These are phyloP conservation scores for Thecaphora frezii DNA, from an alignment of 1,284 basidiomycete genomes.

Conservation along the genomic window DNA sequence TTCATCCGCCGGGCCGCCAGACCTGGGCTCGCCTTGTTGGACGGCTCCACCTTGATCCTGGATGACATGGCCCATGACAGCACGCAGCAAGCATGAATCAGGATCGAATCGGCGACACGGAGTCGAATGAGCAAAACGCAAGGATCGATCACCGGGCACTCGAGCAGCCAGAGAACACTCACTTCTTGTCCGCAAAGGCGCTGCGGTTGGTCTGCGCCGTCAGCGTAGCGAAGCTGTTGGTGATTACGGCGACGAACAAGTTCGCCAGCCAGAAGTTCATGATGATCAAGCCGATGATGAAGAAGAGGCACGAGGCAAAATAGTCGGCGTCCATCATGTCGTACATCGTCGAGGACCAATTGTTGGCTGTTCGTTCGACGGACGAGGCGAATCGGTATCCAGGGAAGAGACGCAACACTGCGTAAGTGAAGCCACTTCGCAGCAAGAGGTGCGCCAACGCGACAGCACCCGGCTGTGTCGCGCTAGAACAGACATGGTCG, in stretches of 20 bases:
- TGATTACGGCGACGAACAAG: constrained; percentile 92
- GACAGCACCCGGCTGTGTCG: too few species aligned
- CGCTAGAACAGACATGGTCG: too few species aligned
- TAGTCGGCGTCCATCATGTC: constrained; percentile 87
- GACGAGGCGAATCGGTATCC: too few species aligned
- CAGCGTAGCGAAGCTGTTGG: constrained; percentile 89
- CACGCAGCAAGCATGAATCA: too few species aligned
- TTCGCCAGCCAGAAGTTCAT: constrained; percentile 70
- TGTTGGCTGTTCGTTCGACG: constrained; percentile 47
- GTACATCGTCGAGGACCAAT: constrained; percentile 74
- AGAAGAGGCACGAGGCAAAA: constrained; percentile 83
- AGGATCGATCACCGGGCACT: too few species aligned
- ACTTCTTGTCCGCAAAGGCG: constrained; percentile 74
- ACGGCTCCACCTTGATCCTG: neutral
- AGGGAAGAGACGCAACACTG: too few species aligned
- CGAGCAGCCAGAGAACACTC: constrained; percentile 2
- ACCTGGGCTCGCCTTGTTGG: constrained; percentile 7
- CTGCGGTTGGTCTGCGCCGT: constrained; percentile 84
- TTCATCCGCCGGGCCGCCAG: constrained; percentile 16
- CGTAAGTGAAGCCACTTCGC: too few species aligned
- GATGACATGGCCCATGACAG: too few species aligned
- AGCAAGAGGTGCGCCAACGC: too few species aligned
- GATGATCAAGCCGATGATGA: constrained; percentile 69
- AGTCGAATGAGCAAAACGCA: neutral
- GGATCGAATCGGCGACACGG: constrained; percentile 2